Evolutionary conservation across 768 basidiomycete species (phyloP).

Genomic region (Rubroboletus pulcherrimus): DNA sequence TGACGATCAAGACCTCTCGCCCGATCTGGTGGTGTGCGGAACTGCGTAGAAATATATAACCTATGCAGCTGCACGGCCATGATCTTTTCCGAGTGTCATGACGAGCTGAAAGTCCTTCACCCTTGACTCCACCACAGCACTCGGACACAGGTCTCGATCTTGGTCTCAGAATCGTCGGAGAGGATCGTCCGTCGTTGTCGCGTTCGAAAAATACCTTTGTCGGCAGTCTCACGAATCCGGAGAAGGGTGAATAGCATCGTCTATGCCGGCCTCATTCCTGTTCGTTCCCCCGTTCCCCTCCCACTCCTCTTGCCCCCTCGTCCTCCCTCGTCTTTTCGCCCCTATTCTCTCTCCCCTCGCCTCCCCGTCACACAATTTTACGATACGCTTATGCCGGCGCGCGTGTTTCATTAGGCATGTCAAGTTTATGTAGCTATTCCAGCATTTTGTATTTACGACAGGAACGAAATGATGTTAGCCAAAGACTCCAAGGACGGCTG

Average conservation of each 20-base stretch:
- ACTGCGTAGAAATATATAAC: slow-evolving; percentile 32
- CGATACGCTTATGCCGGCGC: background rate
- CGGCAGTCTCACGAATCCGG: background rate
- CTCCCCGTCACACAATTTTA: background rate
- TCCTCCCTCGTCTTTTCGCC: background rate
- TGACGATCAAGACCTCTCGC: slow-evolving; percentile 71
- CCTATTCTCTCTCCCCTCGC: background rate
- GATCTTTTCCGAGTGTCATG: background rate
- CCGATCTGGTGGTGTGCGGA: slow-evolving; percentile 93
- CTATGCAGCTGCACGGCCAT: background rate
- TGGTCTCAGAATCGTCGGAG: background rate
- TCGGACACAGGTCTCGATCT: background rate
- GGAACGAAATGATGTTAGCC: background rate
- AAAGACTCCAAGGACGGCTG: background rate
- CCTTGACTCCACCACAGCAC: background rate
- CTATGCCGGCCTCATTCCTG: too few relatives aligned
- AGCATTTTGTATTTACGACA: background rate
- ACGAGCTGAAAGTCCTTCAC: too few relatives aligned
- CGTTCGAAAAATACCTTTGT: background rate
- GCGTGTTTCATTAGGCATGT: background rate
- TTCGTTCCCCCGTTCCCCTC: too few relatives aligned
- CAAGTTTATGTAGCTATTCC: background rate
- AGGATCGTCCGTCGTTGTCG: background rate
- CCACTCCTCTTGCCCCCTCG: background rate
- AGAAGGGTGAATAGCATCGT: background rate